Base-by-base conservation (phyloP, 345 rosid species). In the Diplotaxis tenuifolia region DNA sequence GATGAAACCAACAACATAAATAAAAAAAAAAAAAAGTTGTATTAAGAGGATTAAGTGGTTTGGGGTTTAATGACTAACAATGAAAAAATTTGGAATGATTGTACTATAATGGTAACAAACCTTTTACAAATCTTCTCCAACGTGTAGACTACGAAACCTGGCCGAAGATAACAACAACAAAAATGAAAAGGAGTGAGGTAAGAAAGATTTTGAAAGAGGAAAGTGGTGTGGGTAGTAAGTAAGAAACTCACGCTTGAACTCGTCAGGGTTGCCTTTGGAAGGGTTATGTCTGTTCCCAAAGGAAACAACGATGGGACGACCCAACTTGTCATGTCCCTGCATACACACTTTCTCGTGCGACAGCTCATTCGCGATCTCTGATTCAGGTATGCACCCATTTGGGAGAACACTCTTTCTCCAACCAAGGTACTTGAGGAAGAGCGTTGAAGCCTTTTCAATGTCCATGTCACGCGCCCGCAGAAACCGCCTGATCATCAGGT, bases 391-490 rank as follows among this genome's bases (percentile, higher is more conserved):
- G 63, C 15, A 71, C 55, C 90, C 97, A 40, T 84, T 84, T 4
- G 96, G 96, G 3, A 91, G 18, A 38, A 79, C 75, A 15, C 77
- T 74, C 76, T 66, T 80, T 70, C 74, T 89, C 98, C 97, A 94
- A 76, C 83, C 83, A 10, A 91, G 71, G 72, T 84, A 91, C 84
- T 89, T 89, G 0, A 89, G 80, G 45, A 94, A 87, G 45, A 89
- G 29, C 70, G 79, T 76, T 3, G 92, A 86, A 42, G 97, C 97
- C 78, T 88, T 94, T 80, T 94, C 96, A 18, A 94, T 82, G 72
- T 94, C 98, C 0, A 84, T 78, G 67, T 94, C 95, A 15, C 97
- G 89, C 65, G 98, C 98, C 20, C 93, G 76, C 61, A 94, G 77
- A 79, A 94, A 94, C 80, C 98, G 80, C 74, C 96, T 65, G 63